Percentiles rank a stretch among this genome's conserved stretches.
These are phyloP conservation scores for Hortiboletus flavorubellus DNA, from an alignment of 768 basidiomycete species.

Conservation along the genomic window DNA sequence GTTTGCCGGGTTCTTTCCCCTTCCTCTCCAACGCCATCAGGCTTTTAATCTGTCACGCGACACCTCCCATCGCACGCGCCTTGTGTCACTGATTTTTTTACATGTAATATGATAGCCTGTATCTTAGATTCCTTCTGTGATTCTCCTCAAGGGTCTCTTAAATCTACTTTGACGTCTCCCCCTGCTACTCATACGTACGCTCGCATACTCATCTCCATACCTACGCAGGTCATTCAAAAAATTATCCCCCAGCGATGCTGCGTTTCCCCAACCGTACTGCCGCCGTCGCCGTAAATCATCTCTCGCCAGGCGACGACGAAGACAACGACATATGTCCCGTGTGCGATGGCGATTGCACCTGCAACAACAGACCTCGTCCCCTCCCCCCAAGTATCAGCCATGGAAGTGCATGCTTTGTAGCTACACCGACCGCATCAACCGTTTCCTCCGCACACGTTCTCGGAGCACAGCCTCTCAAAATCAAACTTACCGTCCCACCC, in stretches of 20 bases:
- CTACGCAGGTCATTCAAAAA: slow-evolving; percentile 40
- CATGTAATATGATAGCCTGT: slow-evolving; percentile 35
- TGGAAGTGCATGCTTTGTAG: slow-evolving; percentile 38
- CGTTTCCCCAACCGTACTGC: slow-evolving; percentile 67
- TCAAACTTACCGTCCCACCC: slow-evolving; percentile 66
- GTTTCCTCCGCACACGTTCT: slow-evolving; percentile 30
- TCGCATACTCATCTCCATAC: slow-evolving; percentile 19
- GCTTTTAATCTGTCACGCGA: slow-evolving; percentile 37
- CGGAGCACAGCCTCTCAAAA: slow-evolving; percentile 50
- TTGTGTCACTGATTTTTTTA: slow-evolving; percentile 35
- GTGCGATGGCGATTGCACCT: slow-evolving; percentile 88
- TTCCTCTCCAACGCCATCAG: slow-evolving; percentile 23
- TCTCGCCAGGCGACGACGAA: slow-evolving; percentile 58
- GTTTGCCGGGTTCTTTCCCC: slow-evolving; percentile 15
- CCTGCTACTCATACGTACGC: slow-evolving; percentile 22
- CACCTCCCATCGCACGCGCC: slow-evolving; percentile 29
- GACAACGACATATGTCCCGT: slow-evolving; percentile 87
- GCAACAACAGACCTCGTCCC: slow-evolving; percentile 46
- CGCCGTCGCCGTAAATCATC: slow-evolving; percentile 41
- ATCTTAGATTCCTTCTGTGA: slow-evolving; percentile 24
- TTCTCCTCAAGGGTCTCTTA: slow-evolving; percentile 23
- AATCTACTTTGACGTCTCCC: slow-evolving; percentile 24
- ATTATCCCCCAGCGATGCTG: slow-evolving; percentile 61
- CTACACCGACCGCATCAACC: slow-evolving; percentile 38
- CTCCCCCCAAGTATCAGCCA: slow-evolving; percentile 28